Conservation (phyloP, 371 early-diverging fungal species). For the Rhizopus sp. region DNA sequence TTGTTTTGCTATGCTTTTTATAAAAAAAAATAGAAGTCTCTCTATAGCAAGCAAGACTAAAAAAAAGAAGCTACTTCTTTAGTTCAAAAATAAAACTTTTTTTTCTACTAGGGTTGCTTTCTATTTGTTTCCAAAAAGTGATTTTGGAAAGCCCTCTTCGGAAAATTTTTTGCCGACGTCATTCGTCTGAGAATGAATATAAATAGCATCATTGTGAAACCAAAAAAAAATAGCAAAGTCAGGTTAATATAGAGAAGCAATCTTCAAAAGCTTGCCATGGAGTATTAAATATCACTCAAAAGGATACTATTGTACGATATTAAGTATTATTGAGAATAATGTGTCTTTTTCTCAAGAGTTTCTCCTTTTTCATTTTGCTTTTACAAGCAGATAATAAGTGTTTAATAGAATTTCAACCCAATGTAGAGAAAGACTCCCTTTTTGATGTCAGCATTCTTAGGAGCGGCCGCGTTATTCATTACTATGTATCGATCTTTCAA, state of each 20-base stretch:
- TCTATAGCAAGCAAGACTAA: neutral
- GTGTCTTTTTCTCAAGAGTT: neutral
- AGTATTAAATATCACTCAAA: constrained; percentile 1
- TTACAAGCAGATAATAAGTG: constrained; percentile 18
- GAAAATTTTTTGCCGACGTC: neutral
- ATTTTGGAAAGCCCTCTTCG: neutral
- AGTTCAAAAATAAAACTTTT: constrained; percentile 4
- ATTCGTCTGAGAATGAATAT: neutral
- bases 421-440: no score
- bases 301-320: neutral
- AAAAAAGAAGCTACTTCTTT: constrained; percentile 4
- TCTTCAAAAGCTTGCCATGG: constrained; percentile 2
- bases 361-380: constrained; percentile 8
- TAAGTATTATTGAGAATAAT: neutral
- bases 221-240: neutral
- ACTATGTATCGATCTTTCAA: no score
- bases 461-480: no score
- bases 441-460: no score
- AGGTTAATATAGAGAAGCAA: constrained; percentile 4
- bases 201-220: neutral
- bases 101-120: constrained; percentile 4
- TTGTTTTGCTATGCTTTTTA: neutral
- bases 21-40: neutral
- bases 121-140: neutral
- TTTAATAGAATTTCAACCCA: constrained; percentile 10